Percentiles rank a stretch among this genome's conserved stretches.
phyloP scores from a whole-genome alignment of 176 grass and related monocot species.

The Ensete ventricosum region DNA sequence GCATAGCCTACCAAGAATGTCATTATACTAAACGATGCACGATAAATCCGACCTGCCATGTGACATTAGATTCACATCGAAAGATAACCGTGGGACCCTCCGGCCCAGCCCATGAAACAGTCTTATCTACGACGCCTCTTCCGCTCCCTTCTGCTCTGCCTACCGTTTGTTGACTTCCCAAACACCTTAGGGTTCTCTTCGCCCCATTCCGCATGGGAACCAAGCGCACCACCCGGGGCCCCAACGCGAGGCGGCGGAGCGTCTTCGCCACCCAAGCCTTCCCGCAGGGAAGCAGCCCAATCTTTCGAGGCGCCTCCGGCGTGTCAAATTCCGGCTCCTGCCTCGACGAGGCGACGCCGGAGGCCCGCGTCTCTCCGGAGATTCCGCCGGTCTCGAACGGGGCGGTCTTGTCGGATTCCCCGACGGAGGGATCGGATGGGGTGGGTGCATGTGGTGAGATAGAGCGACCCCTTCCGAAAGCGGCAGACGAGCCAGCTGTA shows the following conservation, averaged over 20 bases:
- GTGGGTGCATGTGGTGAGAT: neutral
- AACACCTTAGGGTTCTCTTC: neutral
- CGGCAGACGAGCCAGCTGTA: neutral
- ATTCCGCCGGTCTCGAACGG: too few species aligned
- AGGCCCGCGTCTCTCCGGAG: neutral
- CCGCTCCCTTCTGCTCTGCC: too few species aligned
- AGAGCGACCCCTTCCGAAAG: neutral
- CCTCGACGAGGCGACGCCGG: neutral
- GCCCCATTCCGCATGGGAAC: neutral
- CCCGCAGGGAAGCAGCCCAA: neutral
- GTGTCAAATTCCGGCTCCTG: neutral
- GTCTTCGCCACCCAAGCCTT: neutral
- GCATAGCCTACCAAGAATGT: too few species aligned
- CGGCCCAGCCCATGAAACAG: too few species aligned
- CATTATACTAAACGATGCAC: too few species aligned
- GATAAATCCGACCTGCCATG: too few species aligned
- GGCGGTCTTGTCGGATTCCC: neutral
- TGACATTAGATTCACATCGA: too few species aligned
- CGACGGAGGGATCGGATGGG: neutral
- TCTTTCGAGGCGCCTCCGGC: neutral
- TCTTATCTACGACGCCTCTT: too few species aligned
- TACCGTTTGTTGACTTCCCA: too few species aligned
- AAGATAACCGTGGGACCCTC: too few species aligned
- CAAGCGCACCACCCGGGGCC: slow-evolving; percentile 1
- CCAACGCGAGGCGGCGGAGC: neutral